Evolutionary conservation across 805 yeast species (phyloP), one percentile per base, ranked within the genome.

Genomic region (Brettanomyces bruxellensis): DNA sequence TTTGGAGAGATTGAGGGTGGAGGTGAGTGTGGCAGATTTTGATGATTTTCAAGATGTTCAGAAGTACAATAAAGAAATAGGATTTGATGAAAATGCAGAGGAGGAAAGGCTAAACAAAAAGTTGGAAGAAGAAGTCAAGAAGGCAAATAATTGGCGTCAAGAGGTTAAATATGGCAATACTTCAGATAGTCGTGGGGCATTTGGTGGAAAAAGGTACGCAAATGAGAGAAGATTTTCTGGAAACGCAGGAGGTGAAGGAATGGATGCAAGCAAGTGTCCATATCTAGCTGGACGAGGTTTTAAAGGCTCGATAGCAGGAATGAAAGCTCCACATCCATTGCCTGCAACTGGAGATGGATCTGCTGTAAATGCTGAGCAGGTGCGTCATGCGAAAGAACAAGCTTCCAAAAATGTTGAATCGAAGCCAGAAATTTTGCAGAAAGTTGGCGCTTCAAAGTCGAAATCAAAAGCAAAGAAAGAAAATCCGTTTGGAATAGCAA

Each of bases 401-500:
- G 32, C 11, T 28, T 28, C 11, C 9, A 28, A 9, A 28, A 28
- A 28, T 28, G 11, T 9, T 6, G 43, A 40, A n/a, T 7, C 8
- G 12, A 5, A 24, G 13, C 44, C 35, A 18, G 24, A 9, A n/a
- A 18, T 7, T 12, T 9, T 14, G 38, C 23, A 13, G 12, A 35
- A 23, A 25, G 5, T 42, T 8, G 18, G 7, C 9, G 9, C 4
- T 4, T 8, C 30, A 35, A 24, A 23, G 13, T 43, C n/a, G 34
- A 13, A 14, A 38, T 42, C 35, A 22, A 51, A 66, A 56, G 55
- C 68, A 4, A n/a, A n/a, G 14, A 81, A 76, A 56, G 55, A 75
- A 0, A 85, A 79, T 58, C 93, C 95, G 4, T 87, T 88, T 67
- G 95, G 95, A 0, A 68, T 75, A 4, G 96, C 95, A 1, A 85